These are phyloP conservation scores for Thielaviopsis cerberus DNA, from an alignment of 2,329 filamentous ascomycete species.

Conservation along the genomic window DNA sequence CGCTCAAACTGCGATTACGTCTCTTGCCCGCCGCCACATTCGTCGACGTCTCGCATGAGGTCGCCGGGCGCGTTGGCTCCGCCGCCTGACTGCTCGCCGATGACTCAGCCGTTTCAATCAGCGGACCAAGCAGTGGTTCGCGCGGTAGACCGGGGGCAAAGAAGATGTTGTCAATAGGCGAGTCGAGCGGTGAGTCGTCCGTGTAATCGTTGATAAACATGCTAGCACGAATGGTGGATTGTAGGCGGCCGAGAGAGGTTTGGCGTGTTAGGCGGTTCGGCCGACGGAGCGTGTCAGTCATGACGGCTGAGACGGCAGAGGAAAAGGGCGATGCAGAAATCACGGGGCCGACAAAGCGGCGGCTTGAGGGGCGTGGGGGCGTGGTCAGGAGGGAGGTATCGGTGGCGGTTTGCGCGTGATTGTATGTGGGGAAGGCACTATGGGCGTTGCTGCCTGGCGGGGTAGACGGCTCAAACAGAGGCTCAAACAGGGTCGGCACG, in stretches of 20 bases:
- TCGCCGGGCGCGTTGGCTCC: conserved; percentile 2
- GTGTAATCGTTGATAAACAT: conserved; percentile 33
- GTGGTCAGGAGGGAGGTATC: conserved; percentile 13
- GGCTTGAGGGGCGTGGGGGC: conserved; percentile 18
- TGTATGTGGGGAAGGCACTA: not conserved
- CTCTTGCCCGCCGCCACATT: conserved; percentile 13
- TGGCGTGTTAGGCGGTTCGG: conserved; percentile 23
- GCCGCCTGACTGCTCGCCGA: not conserved
- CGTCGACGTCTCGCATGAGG: conserved; percentile 3
- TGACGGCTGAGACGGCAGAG: conserved; percentile 38
- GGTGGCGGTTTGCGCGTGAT: conserved; percentile 13
- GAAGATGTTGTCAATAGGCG: not conserved
- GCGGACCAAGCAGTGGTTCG: conserved; percentile 6
- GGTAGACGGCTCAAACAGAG: conserved; percentile 14
- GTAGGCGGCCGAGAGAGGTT: conserved; percentile 28
- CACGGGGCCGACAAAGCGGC: conserved; percentile 28
- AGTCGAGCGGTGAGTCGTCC: conserved; percentile 16
- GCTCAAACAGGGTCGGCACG: conserved; percentile 14
- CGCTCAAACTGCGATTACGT: conserved; percentile 24
- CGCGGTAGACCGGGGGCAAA: not conserved
- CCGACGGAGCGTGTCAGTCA: conserved; percentile 34
- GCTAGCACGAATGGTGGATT: conserved; percentile 33
- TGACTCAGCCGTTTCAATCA: conserved; percentile 3
- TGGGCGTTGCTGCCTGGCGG: not conserved
- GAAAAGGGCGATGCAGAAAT: conserved; percentile 42